Conservation (phyloP, 345 rosid species). For the Carallia pectinifolia region DNA sequence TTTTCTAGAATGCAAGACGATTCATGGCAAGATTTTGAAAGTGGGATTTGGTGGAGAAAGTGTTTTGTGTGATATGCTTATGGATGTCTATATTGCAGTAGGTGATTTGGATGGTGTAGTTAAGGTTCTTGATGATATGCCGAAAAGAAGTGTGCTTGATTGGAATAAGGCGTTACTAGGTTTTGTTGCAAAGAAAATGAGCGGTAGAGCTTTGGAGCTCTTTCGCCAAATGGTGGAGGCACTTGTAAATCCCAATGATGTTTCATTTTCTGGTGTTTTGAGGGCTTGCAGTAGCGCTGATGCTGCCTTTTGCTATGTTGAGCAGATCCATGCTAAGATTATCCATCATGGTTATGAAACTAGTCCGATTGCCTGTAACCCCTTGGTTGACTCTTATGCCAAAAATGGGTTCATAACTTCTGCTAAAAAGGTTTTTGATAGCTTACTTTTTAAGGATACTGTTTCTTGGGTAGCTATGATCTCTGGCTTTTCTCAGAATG, state of each 20-base stretch:
- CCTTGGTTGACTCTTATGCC: constrained; percentile 63
- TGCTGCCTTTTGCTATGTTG: constrained; percentile 33
- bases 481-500: constrained; percentile 68
- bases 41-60: constrained; percentile 47
- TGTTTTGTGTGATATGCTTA: constrained; percentile 41
- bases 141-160: constrained; percentile 39
- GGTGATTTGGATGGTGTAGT: constrained; percentile 45
- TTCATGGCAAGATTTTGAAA: constrained; percentile 60
- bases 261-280: constrained; percentile 41
- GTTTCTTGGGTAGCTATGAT: constrained; percentile 87
- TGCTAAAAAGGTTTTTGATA: constrained; percentile 60
- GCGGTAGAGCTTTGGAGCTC: constrained; percentile 29
- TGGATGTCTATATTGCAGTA: constrained; percentile 41
- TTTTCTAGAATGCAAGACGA: constrained; percentile 44
- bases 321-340: constrained; percentile 67
- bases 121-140: constrained; percentile 70
- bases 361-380: constrained; percentile 51
- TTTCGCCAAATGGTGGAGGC: constrained; percentile 47
- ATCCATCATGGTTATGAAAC: constrained; percentile 51
- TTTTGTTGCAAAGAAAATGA: constrained; percentile 39
- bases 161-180: constrained; percentile 58
- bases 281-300: constrained; percentile 44
- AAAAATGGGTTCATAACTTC: constrained; percentile 52
- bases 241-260: constrained; percentile 40
- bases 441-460: constrained; percentile 50